Percentiles rank a stretch among this genome's conserved stretches.
Evolutionary conservation across 2,329 filamentous ascomycete genomes (phyloP).

Genomic region (Colletotrichum lentis): DNA sequence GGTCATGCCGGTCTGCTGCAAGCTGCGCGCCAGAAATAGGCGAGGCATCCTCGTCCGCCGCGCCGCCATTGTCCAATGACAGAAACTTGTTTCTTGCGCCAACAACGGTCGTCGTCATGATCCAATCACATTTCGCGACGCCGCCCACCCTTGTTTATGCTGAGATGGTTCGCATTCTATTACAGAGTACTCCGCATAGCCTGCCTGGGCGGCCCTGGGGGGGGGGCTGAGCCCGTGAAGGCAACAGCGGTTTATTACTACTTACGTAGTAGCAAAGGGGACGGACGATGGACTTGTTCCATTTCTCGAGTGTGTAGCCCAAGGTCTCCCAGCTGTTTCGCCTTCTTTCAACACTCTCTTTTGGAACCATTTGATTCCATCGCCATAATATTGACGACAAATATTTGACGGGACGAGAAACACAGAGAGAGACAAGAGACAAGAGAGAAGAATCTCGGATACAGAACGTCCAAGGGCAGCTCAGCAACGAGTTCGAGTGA

Average conservation of each 20-base stretch:
- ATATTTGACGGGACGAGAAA: constrained; percentile 3
- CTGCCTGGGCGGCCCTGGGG: no score
- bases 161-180: constrained; percentile 33
- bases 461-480: constrained; percentile 13
- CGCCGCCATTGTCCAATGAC: constrained; percentile 29
- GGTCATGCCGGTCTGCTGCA: constrained; percentile 31
- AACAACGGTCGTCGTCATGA: constrained; percentile 36
- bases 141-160: constrained; percentile 24
- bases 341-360: constrained; percentile 17
- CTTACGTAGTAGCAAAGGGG: no score
- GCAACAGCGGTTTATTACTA: constrained; percentile 24
- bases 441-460: not conserved
- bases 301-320: constrained; percentile 10
- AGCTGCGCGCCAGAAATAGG: constrained; percentile 30
- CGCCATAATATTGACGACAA: constrained; percentile 5
- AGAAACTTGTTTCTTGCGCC: constrained; percentile 27
- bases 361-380: constrained; percentile 13
- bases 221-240: constrained; percentile 35
- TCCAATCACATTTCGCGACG: constrained; percentile 32
- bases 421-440: no score
- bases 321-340: not conserved
- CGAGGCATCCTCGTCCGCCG: constrained; percentile 28
- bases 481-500: constrained; percentile 10
- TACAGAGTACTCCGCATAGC: constrained; percentile 28
- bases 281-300: not conserved